Evolutionary conservation across 2,329 filamentous ascomycete genomes (phyloP).

Genomic region (Fusarium sterilihyphosum): DNA sequence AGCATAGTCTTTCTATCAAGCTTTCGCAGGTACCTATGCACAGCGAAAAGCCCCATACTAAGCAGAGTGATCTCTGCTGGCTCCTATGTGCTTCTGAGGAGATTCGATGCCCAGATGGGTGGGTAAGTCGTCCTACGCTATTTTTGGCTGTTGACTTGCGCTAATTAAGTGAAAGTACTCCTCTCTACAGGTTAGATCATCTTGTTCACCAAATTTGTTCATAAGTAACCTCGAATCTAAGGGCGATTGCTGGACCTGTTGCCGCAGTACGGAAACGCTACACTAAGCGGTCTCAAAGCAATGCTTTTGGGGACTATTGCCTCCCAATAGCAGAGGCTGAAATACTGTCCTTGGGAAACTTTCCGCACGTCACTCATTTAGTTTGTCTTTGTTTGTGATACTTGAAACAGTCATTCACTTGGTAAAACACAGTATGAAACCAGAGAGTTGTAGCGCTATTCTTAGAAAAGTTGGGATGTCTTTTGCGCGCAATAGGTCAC

Average conservation of each 20-base stretch:
- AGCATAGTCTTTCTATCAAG: slow-evolving; percentile 6
- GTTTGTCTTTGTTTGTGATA: neutral
- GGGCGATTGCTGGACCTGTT: slow-evolving; percentile 5
- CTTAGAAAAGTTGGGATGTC: neutral
- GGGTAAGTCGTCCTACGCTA: neutral
- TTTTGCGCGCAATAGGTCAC: neutral
- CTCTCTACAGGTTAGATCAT: fast-evolving
- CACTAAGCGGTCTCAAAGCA: neutral
- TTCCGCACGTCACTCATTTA: neutral
- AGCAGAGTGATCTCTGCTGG: neutral
- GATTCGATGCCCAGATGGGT: neutral
- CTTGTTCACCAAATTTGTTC: fast-evolving
- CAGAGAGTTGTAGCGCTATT: neutral
- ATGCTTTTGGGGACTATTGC: neutral
- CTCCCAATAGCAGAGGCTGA: too few species aligned
- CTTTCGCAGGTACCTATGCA: neutral
- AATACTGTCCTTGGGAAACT: neutral
- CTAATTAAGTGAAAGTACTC: neutral
- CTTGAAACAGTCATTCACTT: neutral
- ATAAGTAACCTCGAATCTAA: neutral
- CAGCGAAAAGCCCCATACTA: fast-evolving
- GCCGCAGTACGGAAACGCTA: fast-evolving
- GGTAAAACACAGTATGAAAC: fast-evolving
- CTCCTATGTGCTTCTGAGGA: neutral
- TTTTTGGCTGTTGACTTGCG: fast-evolving